phyloP scores from a whole-genome alignment of 164 flowering plant species.

The Hamamelis virginiana region DNA sequence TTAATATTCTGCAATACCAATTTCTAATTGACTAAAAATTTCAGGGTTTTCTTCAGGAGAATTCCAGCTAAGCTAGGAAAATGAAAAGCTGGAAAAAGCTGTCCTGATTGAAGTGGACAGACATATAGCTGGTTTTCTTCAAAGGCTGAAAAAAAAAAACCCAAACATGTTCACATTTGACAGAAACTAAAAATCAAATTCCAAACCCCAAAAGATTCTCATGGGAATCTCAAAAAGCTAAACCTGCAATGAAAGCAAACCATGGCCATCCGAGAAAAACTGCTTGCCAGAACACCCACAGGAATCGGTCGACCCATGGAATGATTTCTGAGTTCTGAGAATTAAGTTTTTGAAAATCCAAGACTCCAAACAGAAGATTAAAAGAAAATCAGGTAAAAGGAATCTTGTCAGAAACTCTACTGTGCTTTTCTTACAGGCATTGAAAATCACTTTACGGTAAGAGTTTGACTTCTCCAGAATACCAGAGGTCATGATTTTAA shows the following conservation, averaged over 20 bases:
- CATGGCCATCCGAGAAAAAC: background rate
- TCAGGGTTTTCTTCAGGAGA: background rate
- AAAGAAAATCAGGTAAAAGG: background rate
- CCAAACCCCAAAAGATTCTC: conserved; percentile 26
- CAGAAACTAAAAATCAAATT: conserved; percentile 11
- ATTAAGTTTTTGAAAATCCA: background rate
- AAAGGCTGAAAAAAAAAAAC: background rate
- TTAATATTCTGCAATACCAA: too few species aligned
- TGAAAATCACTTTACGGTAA: background rate
- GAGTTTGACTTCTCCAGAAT: background rate
- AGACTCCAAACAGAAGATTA: background rate
- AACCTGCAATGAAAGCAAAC: conserved; percentile 6
- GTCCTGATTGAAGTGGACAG: conserved; percentile 22
- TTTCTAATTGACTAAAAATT: background rate
- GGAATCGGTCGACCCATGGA: background rate
- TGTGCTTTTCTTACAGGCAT: background rate
- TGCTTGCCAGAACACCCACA: conserved; percentile 10
- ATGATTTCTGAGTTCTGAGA: background rate
- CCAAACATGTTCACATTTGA: background rate
- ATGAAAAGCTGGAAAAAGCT: conserved; percentile 6
- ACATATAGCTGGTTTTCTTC: background rate
- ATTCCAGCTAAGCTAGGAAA: conserved; percentile 8
- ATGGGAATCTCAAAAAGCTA: conserved; percentile 16
- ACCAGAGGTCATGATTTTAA: background rate
- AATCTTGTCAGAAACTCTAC: background rate